A percentile compares a stretch with the other conserved stretches of the same genome.
Evolutionary conservation across 352 stramenopile species (phyloP).

Genomic region (Phytopythium delawarense): DNA sequence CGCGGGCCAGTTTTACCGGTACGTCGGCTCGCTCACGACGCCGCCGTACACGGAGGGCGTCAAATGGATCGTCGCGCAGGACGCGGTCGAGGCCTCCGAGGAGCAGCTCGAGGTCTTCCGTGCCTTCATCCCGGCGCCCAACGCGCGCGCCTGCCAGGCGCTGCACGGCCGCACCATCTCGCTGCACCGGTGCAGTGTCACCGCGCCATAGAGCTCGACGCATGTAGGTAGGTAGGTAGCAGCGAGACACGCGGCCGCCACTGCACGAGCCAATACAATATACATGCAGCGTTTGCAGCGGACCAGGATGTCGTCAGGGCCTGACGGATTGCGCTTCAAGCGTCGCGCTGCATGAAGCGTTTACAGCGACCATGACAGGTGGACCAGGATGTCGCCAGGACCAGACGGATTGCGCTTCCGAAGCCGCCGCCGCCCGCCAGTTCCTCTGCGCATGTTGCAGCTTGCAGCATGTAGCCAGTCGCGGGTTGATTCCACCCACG

Average conservation of each 20-base stretch:
- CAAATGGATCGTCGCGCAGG: constrained; percentile 55
- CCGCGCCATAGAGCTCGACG: background rate
- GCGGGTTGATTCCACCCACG: background rate
- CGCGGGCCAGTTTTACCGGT: constrained; percentile 45
- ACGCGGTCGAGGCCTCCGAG: constrained; percentile 40
- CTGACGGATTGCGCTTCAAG: too few species aligned
- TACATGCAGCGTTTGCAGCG: background rate
- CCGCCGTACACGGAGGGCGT: constrained; percentile 73
- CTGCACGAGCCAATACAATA: background rate
- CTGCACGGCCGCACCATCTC: constrained; percentile 37
- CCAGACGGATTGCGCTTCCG: background rate
- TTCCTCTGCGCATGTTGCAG: too few species aligned
- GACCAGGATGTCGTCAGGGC: too few species aligned
- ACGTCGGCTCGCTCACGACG: constrained; percentile 64
- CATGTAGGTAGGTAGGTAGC: background rate
- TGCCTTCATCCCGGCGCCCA: constrained; percentile 34
- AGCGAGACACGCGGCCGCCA: background rate
- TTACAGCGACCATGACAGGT: too few species aligned
- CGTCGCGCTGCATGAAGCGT: too few species aligned
- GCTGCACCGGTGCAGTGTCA: constrained; percentile 17
- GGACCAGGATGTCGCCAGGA: background rate
- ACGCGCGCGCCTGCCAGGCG: constrained; percentile 47
- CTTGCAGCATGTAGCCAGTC: background rate
- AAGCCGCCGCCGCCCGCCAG: too few species aligned
- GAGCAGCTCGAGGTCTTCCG: constrained; percentile 49